Percentiles rank a stretch among this genome's conserved stretches.
phyloP scores from a whole-genome alignment of 1,284 basidiomycete genomes.

The Porogramme epimiltina region DNA sequence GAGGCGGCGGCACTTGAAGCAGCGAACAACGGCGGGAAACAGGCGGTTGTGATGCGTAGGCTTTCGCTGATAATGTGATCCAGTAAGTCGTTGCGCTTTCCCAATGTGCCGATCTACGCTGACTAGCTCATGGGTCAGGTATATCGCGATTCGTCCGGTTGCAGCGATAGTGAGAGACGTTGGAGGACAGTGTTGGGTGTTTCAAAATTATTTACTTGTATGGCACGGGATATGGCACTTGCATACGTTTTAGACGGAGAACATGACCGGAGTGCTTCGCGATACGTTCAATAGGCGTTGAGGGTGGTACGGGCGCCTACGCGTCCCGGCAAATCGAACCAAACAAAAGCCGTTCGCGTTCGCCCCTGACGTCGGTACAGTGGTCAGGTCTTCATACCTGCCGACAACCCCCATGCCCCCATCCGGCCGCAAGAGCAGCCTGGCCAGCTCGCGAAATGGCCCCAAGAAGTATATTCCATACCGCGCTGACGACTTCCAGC shows the following conservation, averaged over 20 bases:
- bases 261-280: not conserved
- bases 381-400: conserved; percentile 3
- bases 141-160: no score
- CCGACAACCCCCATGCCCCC: conserved; percentile 29
- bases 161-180: no score
- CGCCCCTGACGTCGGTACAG: not conserved
- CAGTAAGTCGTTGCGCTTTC: no score
- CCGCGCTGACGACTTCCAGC: conserved; percentile 69
- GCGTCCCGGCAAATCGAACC: not conserved
- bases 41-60: no score
- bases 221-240: no score
- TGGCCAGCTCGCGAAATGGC: conserved; percentile 30
- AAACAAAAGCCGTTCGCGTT: not conserved
- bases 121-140: no score
- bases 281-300: not conserved
- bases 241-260: no score
- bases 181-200: no score
- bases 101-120: no score
- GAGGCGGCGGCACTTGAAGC: not conserved
- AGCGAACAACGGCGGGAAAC: no score
- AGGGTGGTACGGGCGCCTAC: not conserved
- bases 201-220: no score
- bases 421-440: conserved; percentile 39
- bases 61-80: no score
- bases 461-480: conserved; percentile 69